Evolutionary conservation across 108 stramenopile genomes (phyloP).

Genomic region (Skeletonema grethae): DNA sequence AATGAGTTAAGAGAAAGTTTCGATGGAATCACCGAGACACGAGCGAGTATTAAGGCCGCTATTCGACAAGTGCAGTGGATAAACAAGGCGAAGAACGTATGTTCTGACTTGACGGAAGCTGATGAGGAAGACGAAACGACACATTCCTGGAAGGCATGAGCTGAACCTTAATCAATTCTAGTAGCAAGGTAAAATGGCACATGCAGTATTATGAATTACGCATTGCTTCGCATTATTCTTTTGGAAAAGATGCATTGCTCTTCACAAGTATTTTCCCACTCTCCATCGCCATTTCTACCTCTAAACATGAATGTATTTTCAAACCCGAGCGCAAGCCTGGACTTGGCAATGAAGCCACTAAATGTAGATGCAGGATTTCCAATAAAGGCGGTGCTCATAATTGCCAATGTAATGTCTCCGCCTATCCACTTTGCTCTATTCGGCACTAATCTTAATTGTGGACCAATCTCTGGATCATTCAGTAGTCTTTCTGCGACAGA

Average conservation of each 20-base stretch:
- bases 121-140: not conserved
- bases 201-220: not conserved
- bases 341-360: slow-evolving; percentile 47
- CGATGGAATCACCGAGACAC: not conserved
- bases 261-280: slow-evolving; percentile 33
- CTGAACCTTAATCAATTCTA: not conserved
- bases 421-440: slow-evolving; percentile 38
- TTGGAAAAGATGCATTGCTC: slow-evolving; percentile 9
- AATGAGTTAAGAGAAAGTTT: slow-evolving; percentile 10
- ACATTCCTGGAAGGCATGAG: not conserved
- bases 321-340: not conserved
- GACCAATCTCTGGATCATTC: slow-evolving; percentile 38
- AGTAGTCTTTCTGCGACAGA: slow-evolving; percentile 23
- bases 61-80: not conserved
- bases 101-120: not conserved
- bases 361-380: slow-evolving; percentile 44
- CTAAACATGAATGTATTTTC: slow-evolving; percentile 7
- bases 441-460: slow-evolving; percentile 21
- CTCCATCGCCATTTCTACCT: slow-evolving; percentile 6
- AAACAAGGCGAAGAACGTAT: not conserved
- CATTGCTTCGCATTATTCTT: not conserved
- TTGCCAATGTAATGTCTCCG: slow-evolving; percentile 35
- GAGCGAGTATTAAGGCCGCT: not conserved
- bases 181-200: not conserved
- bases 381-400: slow-evolving; percentile 33